Base-by-base conservation (phyloP, 805 yeast species). In the Scheffersomyces amazonensis region DNA sequence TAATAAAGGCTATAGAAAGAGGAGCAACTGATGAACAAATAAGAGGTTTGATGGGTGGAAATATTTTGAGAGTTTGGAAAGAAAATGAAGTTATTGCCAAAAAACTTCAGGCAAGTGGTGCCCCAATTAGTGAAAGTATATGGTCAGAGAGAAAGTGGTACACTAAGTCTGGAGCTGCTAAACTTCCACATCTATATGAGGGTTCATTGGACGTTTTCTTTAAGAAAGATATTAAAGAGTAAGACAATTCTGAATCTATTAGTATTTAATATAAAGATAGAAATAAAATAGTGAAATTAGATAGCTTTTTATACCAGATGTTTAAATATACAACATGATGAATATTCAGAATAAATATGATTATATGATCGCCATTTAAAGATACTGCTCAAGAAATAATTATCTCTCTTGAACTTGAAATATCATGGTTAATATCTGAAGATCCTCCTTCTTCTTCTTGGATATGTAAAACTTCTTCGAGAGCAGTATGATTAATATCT, bases 11-110 rank as follows among this genome's bases (percentile, higher is more conserved):
- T 20, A 53, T 53, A 52, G 63, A 61, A 39, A 52, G 45, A 25
- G 62, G 62, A 21, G 78, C 78, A 1, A 50, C 69, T 1, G 76
- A 73, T 31, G 70, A 62, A n/a, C 64, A 74, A 28, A 64, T 73
- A 16, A 46, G 58, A 7, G 62, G 62, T 39, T 44, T 73, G 9
- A 69, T 72, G 72, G 78, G 78, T 0, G 50, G 64, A 22, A 73
- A 73, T 45, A 62, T 72, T 5, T 40, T 70, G 19, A 59, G 79
- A 38, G 78, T 71, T 1, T 74, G 78, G 79, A 62, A 60, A 36
- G 64, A 56, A 27, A 59, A 59, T 41, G 78, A 70, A 45, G 32
- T 24, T 1, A 36, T 47, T 7, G 42, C 52, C 2, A 32, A 13
- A 13, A 42, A 17, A 46, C 61, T 35, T 47, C 70, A 5, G 36